phyloP scores from a whole-genome alignment of 768 basidiomycete species.

The Mycena sanguinolenta region DNA sequence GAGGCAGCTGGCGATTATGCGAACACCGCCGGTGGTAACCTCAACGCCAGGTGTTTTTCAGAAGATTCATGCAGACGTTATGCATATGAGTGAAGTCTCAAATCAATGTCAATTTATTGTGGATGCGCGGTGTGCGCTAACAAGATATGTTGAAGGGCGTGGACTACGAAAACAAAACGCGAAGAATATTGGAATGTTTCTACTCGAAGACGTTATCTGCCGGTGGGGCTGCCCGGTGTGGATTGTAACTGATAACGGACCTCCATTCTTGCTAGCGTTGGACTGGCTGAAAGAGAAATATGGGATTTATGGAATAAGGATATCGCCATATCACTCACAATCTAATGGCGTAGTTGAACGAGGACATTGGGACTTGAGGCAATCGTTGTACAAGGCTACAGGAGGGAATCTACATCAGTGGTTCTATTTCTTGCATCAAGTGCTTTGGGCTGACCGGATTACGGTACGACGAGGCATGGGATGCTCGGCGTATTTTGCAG shows the following conservation, averaged over 20 bases:
- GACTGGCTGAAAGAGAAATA: neutral
- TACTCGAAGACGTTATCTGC: neutral
- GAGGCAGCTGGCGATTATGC: slow-evolving; percentile 35
- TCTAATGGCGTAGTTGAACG: neutral
- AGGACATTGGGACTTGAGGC: neutral
- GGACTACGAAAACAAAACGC: neutral
- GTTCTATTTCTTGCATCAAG: neutral
- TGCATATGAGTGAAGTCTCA: slow-evolving; percentile 39
- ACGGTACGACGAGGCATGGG: slow-evolving; percentile 34
- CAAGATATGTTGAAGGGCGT: neutral
- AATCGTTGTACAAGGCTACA: neutral
- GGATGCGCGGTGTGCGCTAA: neutral
- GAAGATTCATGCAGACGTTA: slow-evolving; percentile 39
- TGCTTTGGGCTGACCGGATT: slow-evolving; percentile 38
- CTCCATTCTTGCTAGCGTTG: neutral
- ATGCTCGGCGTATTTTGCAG: slow-evolving; percentile 39
- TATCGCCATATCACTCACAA: neutral
- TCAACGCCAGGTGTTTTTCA: slow-evolving; percentile 31
- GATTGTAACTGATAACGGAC: neutral
- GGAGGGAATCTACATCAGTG: neutral
- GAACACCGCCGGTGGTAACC: slow-evolving; percentile 45
- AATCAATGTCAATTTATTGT: slow-evolving; percentile 40
- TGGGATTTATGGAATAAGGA: neutral
- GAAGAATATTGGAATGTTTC: neutral
- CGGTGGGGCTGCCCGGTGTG: neutral